Percentiles rank a stretch among this genome's conserved stretches.
phyloP scores from a whole-genome alignment of 345 rosid species.

The Erucastrum elatum region DNA sequence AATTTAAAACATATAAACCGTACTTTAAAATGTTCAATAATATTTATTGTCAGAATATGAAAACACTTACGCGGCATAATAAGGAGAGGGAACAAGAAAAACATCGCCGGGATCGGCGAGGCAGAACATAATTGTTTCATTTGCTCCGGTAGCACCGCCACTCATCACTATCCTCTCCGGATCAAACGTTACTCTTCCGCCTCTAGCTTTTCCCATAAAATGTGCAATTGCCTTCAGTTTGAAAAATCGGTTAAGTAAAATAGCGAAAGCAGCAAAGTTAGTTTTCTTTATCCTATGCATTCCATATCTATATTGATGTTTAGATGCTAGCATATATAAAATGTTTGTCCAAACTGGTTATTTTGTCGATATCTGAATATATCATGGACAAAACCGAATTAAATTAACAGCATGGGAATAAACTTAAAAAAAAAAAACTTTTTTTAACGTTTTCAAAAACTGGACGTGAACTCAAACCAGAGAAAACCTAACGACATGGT shows the following conservation, averaged over 20 bases:
- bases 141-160: constrained; percentile 93
- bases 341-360: background rate
- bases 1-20: background rate
- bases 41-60: background rate
- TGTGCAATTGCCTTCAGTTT: constrained; percentile 65
- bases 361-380: background rate
- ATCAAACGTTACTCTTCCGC: constrained; percentile 57
- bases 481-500: background rate
- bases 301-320: background rate
- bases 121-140: constrained; percentile 75
- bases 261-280: background rate
- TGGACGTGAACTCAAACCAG: background rate
- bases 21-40: background rate
- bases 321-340: background rate
- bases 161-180: constrained; percentile 74
- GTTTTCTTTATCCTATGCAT: background rate
- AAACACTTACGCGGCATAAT: constrained; percentile 67
- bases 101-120: constrained; percentile 86
- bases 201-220: constrained; percentile 74
- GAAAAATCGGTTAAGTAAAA: background rate
- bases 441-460: background rate
- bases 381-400: background rate
- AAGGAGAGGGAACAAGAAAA: constrained; percentile 81
- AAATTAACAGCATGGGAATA: background rate
- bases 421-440: background rate